Percentiles rank a stretch among this genome's conserved stretches.
Conservation (phyloP, 805 yeast species). For the Maudiozyma serrabonitensis region DNA sequence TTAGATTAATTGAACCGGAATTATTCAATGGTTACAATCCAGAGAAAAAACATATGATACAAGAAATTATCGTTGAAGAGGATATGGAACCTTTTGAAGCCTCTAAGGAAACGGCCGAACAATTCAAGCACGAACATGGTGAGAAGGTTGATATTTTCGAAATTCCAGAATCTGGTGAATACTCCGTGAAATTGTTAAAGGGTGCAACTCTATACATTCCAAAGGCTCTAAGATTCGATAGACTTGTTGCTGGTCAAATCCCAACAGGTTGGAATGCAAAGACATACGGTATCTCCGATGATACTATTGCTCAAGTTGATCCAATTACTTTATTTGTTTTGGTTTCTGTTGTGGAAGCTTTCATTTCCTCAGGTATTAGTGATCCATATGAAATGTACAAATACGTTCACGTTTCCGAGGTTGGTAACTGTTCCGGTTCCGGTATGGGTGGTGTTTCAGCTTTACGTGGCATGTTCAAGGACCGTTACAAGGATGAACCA, state of each 20-base stretch:
- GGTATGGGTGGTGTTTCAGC: constrained; percentile 99
- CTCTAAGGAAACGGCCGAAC: constrained; percentile 89
- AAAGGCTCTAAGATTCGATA: constrained; percentile 58
- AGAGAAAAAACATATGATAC: constrained; percentile 81
- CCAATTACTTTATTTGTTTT: constrained; percentile 87
- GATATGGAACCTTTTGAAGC: constrained; percentile 94
- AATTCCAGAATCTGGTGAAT: constrained; percentile 83
- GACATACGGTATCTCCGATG: constrained; percentile 91
- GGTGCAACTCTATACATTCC: constrained; percentile 90
- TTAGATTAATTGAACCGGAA: constrained; percentile 93
- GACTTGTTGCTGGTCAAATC: constrained; percentile 70
- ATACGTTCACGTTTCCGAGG: constrained; percentile 96
- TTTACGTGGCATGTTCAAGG: constrained; percentile 94
- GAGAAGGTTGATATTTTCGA: constrained; percentile 88
- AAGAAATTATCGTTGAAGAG: constrained; percentile 93
- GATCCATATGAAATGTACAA: constrained; percentile 98
- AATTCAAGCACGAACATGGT: constrained; percentile 88
- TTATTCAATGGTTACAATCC: constrained; percentile 92
- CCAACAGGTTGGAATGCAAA: constrained; percentile 98
- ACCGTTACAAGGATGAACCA: constrained; percentile 84
- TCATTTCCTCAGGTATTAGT: constrained; percentile 87
- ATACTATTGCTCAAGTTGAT: constrained; percentile 87
- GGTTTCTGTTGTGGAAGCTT: constrained; percentile 92
- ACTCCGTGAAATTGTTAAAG: constrained; percentile 78
- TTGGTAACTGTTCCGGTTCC: constrained; percentile 98